Evolutionary conservation across 129 eudicot species (phyloP).

Genomic region (Rutidosis leptorrhynchoides): DNA sequence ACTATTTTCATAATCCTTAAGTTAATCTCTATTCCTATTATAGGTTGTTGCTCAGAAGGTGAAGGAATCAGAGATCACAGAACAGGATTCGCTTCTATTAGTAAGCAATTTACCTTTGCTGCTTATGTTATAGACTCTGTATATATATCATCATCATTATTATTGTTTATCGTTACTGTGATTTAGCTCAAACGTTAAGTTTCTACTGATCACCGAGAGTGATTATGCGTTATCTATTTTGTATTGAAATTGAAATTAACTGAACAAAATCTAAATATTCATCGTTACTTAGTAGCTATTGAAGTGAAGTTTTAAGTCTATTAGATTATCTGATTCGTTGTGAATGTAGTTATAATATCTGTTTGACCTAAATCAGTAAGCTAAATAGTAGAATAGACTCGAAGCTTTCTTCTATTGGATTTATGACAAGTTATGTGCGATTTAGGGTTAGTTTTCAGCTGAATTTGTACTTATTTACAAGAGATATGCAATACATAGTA

Average conservation of each 20-base stretch:
- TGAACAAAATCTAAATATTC: neutral
- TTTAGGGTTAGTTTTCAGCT: constrained; percentile 23
- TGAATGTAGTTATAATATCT: constrained; percentile 10
- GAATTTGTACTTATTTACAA: constrained; percentile 4
- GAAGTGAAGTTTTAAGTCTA: neutral
- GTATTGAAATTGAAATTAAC: neutral
- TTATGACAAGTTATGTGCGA: neutral
- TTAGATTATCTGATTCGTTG: neutral
- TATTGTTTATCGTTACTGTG: neutral
- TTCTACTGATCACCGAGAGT: neutral
- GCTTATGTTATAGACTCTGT: neutral
- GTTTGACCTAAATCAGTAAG: constrained; percentile 11
- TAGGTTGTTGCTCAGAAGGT: constrained; percentile 90
- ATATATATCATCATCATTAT: neutral
- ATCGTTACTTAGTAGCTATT: neutral
- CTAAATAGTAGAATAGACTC: constrained; percentile 4
- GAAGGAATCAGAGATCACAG: constrained; percentile 92
- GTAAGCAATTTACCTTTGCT: constrained; percentile 36
- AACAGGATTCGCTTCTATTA: constrained; percentile 91
- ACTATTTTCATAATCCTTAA: constrained; percentile 1
- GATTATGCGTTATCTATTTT: neutral
- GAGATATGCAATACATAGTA: constrained; percentile 1
- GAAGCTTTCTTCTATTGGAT: constrained; percentile 19
- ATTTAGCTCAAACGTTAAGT: neutral
- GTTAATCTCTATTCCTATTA: constrained; percentile 16